Percentiles rank a stretch among this genome's conserved stretches.
These are phyloP conservation scores for Apiotrichum akiyoshidainum DNA, from an alignment of 1,284 basidiomycete species.

Conservation along the genomic window DNA sequence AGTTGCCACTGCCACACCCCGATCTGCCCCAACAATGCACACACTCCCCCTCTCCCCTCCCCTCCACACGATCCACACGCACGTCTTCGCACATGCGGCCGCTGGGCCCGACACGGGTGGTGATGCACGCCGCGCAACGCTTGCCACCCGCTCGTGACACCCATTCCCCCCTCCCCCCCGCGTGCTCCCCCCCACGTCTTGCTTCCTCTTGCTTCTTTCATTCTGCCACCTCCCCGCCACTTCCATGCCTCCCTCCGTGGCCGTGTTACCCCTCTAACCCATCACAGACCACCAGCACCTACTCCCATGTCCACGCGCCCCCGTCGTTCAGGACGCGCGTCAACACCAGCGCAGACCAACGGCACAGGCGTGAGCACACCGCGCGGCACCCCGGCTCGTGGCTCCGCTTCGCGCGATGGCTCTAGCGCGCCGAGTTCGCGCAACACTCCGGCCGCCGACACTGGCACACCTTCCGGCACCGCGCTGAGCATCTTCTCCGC, in stretches of 20 bases:
- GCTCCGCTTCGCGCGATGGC: constrained; percentile 14
- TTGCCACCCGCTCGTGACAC: too few species aligned
- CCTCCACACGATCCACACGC: too few species aligned
- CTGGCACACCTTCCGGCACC: constrained; percentile 4
- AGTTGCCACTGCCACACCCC: constrained; percentile 11
- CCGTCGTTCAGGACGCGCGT: constrained; percentile 8
- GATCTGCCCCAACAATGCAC: background rate
- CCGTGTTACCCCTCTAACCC: background rate
- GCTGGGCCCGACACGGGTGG: background rate
- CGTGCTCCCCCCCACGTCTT: background rate
- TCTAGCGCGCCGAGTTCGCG: constrained; percentile 20
- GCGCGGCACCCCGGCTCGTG: constrained; percentile 4
- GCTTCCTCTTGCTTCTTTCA: background rate
- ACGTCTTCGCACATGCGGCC: too few species aligned
- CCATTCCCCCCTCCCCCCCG: too few species aligned
- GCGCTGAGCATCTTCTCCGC: constrained; percentile 36
- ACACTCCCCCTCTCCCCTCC: background rate
- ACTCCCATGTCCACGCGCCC: constrained; percentile 12
- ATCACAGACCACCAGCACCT: constrained; percentile 8
- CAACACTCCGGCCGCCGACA: constrained; percentile 9
- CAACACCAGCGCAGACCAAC: constrained; percentile 9
- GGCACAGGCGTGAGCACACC: constrained; percentile 3
- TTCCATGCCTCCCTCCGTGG: background rate
- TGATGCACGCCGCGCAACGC: background rate
- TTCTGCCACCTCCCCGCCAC: background rate